phyloP scores from a whole-genome alignment of 2,329 filamentous ascomycete species.

The Diaporthe longicolla region DNA sequence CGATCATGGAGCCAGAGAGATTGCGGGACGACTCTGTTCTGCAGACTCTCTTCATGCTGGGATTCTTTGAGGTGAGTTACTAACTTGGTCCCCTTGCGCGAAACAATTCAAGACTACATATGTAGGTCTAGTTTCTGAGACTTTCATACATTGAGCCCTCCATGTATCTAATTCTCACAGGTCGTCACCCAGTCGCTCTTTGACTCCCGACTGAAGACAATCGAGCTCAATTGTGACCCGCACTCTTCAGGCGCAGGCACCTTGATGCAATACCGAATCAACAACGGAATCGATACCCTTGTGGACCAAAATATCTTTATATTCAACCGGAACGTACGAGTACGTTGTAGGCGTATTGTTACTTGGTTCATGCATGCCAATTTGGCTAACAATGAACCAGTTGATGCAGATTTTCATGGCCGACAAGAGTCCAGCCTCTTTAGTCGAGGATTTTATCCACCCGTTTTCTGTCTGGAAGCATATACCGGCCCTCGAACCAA shows the following conservation, averaged over 20 bases:
- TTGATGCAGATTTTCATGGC: background rate
- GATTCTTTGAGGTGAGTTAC: background rate
- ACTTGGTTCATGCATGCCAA: background rate
- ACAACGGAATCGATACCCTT: background rate
- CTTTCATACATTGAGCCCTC: background rate
- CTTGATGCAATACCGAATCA: background rate
- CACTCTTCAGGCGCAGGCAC: background rate
- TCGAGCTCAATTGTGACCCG: background rate
- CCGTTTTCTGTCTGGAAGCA: background rate
- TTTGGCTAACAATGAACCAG: background rate
- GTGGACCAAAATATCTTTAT: background rate
- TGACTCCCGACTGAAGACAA: background rate
- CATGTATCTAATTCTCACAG: background rate
- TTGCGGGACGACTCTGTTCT: background rate
- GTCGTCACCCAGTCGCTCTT: background rate
- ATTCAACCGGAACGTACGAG: background rate
- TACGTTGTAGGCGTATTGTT: background rate
- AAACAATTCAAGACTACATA: background rate
- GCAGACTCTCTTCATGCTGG: background rate
- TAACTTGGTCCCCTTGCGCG: background rate
- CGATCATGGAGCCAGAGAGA: background rate
- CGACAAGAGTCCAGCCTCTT: background rate
- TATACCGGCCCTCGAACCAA: no score
- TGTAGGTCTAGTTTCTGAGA: background rate
- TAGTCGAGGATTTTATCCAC: background rate